A percentile compares a stretch with the other conserved stretches of the same genome.
Conservation (phyloP, 495 filamentous ascomycete species). For the Penicillium goetzii region DNA sequence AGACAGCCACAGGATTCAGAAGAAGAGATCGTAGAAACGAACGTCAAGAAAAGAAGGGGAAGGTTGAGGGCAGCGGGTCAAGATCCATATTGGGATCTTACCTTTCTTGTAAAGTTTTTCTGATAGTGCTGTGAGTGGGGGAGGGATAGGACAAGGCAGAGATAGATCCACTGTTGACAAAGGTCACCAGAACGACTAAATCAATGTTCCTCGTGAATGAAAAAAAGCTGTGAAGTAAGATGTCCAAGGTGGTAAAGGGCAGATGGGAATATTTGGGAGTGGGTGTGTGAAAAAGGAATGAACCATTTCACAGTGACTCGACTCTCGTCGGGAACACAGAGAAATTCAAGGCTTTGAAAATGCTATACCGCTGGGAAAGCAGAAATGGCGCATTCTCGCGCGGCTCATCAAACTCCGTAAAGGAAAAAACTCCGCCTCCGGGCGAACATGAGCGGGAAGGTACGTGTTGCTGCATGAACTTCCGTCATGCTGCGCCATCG, state of each 20-base stretch:
- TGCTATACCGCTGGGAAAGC: constrained; percentile 29
- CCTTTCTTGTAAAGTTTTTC: constrained; percentile 8
- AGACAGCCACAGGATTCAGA: constrained; percentile 18
- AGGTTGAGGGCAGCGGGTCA: constrained; percentile 1
- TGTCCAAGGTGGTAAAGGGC: neutral
- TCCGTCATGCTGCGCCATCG: constrained; percentile 14
- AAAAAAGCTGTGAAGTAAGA: constrained; percentile 2
- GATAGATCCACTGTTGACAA: neutral
- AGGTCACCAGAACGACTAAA: neutral
- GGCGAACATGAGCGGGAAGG: constrained; percentile 9
- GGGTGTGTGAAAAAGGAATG: constrained; percentile 17
- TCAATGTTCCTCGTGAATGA: neutral
- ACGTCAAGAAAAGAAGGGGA: neutral
- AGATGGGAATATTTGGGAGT: neutral
- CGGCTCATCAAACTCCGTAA: constrained; percentile 23
- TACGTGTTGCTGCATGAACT: neutral
- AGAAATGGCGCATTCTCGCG: constrained; percentile 18
- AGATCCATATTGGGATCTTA: constrained; percentile 11
- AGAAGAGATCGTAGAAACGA: constrained; percentile 4
- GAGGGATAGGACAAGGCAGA: neutral
- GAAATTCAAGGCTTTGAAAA: constrained; percentile 20
- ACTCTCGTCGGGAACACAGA: constrained; percentile 24
- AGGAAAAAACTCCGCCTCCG: constrained; percentile 19
- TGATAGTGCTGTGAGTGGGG: constrained; percentile 1
- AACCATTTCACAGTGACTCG: constrained; percentile 19